Base-by-base conservation (phyloP, 257 asterid genomes). In the Capsicum pubescens region DNA sequence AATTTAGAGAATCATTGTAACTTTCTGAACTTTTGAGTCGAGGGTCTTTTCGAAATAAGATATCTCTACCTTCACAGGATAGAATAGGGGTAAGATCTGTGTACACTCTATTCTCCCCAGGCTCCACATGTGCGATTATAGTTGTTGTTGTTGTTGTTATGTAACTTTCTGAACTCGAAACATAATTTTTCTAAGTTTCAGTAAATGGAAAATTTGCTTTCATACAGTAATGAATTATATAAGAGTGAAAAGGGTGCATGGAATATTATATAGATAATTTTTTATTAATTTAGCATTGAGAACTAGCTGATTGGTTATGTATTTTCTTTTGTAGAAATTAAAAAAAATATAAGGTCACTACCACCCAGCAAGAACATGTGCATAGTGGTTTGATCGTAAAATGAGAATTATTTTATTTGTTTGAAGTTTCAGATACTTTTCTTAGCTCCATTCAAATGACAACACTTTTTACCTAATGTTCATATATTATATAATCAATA, bases 291-390 rank as follows among this genome's bases (percentile, higher is more conserved):
- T 71, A 36, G 9, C 15, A 44, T 71, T 70, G 79, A 46, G 39
- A 71, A 50, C 4, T 71, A 71, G 3, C 0, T 71, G 0, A 54
- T 72, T n/a, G 59, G 32, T 72, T 72, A 11, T 21, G 21, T 32
- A 46, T 72, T 12, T 48, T 48, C 19, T 48, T 44, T 58, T 32
- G 26, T 35, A 48, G 19, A 54, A 72, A 58, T 58, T 60, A 80
- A 56, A 84, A 56, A 84, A 80, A 83, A 14, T 35, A 21, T 70
- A 35, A 60, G 48, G 88, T 90, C 90, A 9, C 60, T 77, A 21
- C 86, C 91, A 85, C 63, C 15, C 8, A 60, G 82, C 86, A 86
- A 70, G 77, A 69, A 69, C 91, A 86, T 84, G 87, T 86, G 88
- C 89, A 74, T 55, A 80, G 74, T 83, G 87, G 84, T 68, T 85